Conservation (phyloP, 352 stramenopile genomes). For the Phytophthora nicotianae region DNA sequence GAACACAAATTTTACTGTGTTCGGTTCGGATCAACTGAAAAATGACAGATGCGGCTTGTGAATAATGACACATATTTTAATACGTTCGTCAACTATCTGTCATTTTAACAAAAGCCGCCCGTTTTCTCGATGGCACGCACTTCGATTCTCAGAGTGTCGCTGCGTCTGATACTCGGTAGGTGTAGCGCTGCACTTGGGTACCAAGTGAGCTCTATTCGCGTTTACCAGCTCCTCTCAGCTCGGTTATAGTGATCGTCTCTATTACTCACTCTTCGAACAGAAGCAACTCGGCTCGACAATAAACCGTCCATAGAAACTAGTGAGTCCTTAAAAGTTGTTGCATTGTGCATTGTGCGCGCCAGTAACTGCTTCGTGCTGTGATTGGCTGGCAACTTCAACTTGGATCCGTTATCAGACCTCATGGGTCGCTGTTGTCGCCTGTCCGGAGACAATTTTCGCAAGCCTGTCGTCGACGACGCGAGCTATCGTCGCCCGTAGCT, state of each 20-base stretch:
- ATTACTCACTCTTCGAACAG: slow-evolving; percentile 7
- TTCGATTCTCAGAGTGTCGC: neutral
- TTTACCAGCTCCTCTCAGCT: neutral
- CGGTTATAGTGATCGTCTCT: neutral
- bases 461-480: slow-evolving; percentile 7
- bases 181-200: neutral
- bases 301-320: neutral
- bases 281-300: slow-evolving; percentile 1
- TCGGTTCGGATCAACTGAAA: too few relatives aligned
- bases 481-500: neutral
- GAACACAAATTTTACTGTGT: too few relatives aligned
- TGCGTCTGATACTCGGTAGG: neutral
- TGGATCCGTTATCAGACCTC: slow-evolving; percentile 32
- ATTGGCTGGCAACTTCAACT: slow-evolving; percentile 27
- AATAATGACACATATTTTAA: too few relatives aligned
- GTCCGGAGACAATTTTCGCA: slow-evolving; percentile 17
- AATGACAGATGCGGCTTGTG: too few relatives aligned
- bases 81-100: neutral
- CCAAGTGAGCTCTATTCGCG: slow-evolving; percentile 3
- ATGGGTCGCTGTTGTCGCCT: slow-evolving; percentile 6
- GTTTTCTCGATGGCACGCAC: neutral
- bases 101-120: neutral
- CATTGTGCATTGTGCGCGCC: neutral
- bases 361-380: slow-evolving; percentile 7
- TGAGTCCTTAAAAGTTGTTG: neutral